Conservation (phyloP, 1,284 basidiomycete species). For the Boletus sp. region DNA sequence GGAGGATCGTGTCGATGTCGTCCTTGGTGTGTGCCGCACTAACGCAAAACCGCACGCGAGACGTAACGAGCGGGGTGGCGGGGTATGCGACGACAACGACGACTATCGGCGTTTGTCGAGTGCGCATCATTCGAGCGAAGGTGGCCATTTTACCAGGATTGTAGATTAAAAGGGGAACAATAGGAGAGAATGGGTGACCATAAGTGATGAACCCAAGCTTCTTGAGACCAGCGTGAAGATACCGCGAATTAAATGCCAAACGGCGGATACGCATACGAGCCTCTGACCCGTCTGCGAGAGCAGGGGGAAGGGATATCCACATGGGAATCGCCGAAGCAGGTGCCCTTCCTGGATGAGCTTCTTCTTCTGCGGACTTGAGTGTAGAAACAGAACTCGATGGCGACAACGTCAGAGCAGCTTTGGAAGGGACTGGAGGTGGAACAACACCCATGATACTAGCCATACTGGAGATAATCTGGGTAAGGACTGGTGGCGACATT, state of each 20-base stretch:
- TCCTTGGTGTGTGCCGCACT: constrained; percentile 96
- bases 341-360: constrained; percentile 61
- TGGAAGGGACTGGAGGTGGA: constrained; percentile 44
- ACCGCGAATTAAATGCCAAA: constrained; percentile 93
- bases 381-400: constrained; percentile 33
- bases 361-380: constrained; percentile 33
- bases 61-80: constrained; percentile 87
- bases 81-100: constrained; percentile 91
- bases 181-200: constrained; percentile 87
- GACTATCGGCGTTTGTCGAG: constrained; percentile 76
- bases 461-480: constrained; percentile 91
- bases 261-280: constrained; percentile 80
- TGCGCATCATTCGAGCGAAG: constrained; percentile 87
- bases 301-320: constrained; percentile 70
- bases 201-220: constrained; percentile 98
- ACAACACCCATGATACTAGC: constrained; percentile 93
- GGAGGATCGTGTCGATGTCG: constrained; percentile 85
- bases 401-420: constrained; percentile 21
- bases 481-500: constrained; percentile 87
- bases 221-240: constrained; percentile 81
- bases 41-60: constrained; percentile 91
- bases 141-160: constrained; percentile 90
- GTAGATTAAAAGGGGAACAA: constrained; percentile 92
- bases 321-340: constrained; percentile 56
- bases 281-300: constrained; percentile 77